A percentile compares a stretch with the other conserved stretches of the same genome.
phyloP scores from a whole-genome alignment of 2,329 filamentous ascomycete genomes.

The Sporothrix brasiliensis region DNA sequence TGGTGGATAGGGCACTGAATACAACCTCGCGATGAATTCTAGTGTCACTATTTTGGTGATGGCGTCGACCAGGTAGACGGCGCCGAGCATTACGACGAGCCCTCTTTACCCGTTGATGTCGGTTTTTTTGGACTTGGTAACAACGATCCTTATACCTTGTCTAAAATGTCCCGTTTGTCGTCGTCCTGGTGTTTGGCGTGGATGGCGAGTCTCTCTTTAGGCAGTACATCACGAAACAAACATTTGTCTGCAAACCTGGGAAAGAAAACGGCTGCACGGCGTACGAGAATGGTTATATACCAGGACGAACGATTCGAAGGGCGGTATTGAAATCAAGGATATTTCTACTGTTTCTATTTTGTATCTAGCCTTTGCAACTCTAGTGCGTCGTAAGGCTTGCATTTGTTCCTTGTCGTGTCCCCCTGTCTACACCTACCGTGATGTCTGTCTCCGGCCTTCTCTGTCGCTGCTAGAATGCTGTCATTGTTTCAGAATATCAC shows the following conservation, averaged over 20 bases:
- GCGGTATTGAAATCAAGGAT: too few species aligned
- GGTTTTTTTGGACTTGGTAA: neutral
- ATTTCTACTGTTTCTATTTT: too few species aligned
- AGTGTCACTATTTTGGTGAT: too few species aligned
- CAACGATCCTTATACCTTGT: neutral
- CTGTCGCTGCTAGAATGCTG: too few species aligned
- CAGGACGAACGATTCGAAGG: too few species aligned
- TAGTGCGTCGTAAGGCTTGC: too few species aligned
- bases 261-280: neutral
- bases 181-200: constrained; percentile 3
- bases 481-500: neutral
- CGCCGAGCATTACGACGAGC: neutral
- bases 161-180: neutral
- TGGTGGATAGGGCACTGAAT: neutral
- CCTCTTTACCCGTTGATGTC: neutral
- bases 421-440: neutral
- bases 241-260: neutral
- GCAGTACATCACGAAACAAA: constrained; percentile 21
- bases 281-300: too few species aligned
- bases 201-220: neutral
- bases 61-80: constrained; percentile 13
- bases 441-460: neutral
- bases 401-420: neutral
- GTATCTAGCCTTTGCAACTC: too few species aligned
- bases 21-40: neutral